Evolutionary conservation across 306 rosid genomes (phyloP), one percentile per base, ranked within the genome.

Genomic region (Hippophae tibetana): DNA sequence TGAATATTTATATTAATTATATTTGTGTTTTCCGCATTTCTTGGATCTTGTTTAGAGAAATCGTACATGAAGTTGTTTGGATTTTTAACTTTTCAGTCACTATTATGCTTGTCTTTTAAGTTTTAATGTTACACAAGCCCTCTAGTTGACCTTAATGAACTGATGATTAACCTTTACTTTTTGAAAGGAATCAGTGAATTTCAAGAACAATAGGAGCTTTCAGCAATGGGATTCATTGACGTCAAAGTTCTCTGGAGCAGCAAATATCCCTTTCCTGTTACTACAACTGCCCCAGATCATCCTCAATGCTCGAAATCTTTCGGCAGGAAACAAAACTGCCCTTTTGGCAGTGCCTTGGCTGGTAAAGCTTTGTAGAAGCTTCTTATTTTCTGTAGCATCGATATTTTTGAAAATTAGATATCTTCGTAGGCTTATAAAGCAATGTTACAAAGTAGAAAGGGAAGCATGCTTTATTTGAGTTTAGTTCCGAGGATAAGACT

Each of bases 311-410:
- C 77, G 77, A 13, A 89, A 89, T 69, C 97, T 89, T 40, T 5
- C 79, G 47, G 70, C 90, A 1, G 95, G 87, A 55, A 83, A 86
- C 70, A 76, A 74, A 42, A 64, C 72, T 23, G 97, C 97, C 8
- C 92, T 89, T 60, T 64, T 77, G 23, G 97, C 97, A 3, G 79
- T 89, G 46, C 92, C 95, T 38, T 89, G 97, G 97, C 90, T 85
- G 77, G 90, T 83, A 69, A 51, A 43, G 13, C 53, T 13, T 44
- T 71, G 49, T 67, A 66, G 58, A 13, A 47, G 52, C 51, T 31
- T 52, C 47, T 13, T 42, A 18, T 8, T 52, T 56, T 44, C 47
- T 52, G 7, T 31, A 45, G 63, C 51, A 10, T 7, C 57, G 6
- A 6, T 18, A 46, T 43, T 50, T 41, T 10, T 52, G 38, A 2